Conservation (phyloP, 2,329 filamentous ascomycete genomes). For the Trichoderma harzianum region DNA sequence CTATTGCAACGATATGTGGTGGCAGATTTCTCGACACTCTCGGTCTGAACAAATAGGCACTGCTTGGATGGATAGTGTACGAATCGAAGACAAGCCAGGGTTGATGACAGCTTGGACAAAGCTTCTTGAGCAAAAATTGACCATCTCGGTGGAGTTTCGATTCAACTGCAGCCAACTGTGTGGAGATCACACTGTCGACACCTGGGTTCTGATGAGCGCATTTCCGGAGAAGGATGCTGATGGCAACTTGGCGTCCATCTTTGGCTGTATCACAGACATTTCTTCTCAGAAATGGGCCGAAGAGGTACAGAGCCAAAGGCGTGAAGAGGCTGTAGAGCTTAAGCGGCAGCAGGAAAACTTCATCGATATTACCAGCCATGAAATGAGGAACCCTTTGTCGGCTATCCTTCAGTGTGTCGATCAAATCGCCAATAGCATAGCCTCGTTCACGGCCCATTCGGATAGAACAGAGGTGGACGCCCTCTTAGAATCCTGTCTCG, state of each 20-base stretch:
- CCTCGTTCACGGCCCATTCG: conserved; percentile 38
- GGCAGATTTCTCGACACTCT: conserved; percentile 65
- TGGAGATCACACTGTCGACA: conserved; percentile 59
- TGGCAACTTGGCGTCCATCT: conserved; percentile 68
- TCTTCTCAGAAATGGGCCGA: conserved; percentile 83
- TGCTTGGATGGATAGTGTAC: conserved; percentile 70
- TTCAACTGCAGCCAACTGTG: conserved; percentile 67
- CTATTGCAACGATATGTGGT: conserved; percentile 80
- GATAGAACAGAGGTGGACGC: conserved; percentile 44
- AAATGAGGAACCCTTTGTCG: conserved; percentile 73
- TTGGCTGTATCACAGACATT: conserved; percentile 81
- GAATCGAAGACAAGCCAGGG: conserved; percentile 59
- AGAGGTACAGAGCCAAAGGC: conserved; percentile 70
- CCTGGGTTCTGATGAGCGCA: conserved; percentile 74
- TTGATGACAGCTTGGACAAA: conserved; percentile 61
- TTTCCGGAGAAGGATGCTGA: conserved; percentile 66
- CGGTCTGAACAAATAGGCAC: conserved; percentile 56
- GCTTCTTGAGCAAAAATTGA: conserved; percentile 57
- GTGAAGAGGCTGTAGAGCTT: conserved; percentile 76
- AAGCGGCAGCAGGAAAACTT: conserved; percentile 71
- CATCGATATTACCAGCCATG: conserved; percentile 71
- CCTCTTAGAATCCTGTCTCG: conserved; percentile 56
- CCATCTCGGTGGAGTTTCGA: conserved; percentile 69
- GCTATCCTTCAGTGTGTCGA: conserved; percentile 75
- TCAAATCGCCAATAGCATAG: conserved; percentile 58